Evolutionary conservation across 2,329 filamentous ascomycete genomes (phyloP), one percentile per base, ranked within the genome.

Genomic region (Pestalotiopsis sp.): DNA sequence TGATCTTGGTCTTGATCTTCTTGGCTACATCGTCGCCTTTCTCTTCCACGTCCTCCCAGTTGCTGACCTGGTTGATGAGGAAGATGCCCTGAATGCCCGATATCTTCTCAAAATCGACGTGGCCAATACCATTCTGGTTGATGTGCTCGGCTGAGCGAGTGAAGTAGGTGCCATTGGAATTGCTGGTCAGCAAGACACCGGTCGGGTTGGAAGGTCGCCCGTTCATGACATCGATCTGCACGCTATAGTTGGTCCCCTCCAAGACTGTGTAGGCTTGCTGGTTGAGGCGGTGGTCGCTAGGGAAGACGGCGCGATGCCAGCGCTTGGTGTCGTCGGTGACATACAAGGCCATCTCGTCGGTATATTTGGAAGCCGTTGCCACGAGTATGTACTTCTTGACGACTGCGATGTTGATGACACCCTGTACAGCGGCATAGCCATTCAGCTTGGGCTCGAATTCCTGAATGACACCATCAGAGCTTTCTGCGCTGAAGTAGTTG

Each of bases 131-230:
- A 75, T 95, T 92, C 75, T 95, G 92, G 79, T 99, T 98, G 41
- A 95, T 98, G 79, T 98, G 92, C 69, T 97, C 93, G 68, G 95
- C 88, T 75, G 97, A 98, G 76, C 92, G 91, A 2, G 93, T 96
- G 78, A 98, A 99, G 80, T 95, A 98, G 2, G 94, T 98, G 70
- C 96, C 96, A 78, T 98, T 97, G 40, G 95, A 98, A 79, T 99
- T 99, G 78, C 95, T 98, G 5, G 94, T 97, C 76, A 98, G 95
- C 68, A 99, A 85, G 12, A 92, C 90, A 41, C 96, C 97, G 89
- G 97, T 95, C 0, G 92, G 89, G 49, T 87, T 89, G 1, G 86
- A 87, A 13, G 87, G 87, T 59, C 83, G 84, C 52, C 85, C 85
- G 12, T 92, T 93, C 87, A 95, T 91, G 71, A 98, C 95, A 80